Percentiles rank a stretch among this genome's conserved stretches.
These are phyloP conservation scores for Jasminum sambac DNA, from an alignment of 257 asterid species.

Conservation along the genomic window DNA sequence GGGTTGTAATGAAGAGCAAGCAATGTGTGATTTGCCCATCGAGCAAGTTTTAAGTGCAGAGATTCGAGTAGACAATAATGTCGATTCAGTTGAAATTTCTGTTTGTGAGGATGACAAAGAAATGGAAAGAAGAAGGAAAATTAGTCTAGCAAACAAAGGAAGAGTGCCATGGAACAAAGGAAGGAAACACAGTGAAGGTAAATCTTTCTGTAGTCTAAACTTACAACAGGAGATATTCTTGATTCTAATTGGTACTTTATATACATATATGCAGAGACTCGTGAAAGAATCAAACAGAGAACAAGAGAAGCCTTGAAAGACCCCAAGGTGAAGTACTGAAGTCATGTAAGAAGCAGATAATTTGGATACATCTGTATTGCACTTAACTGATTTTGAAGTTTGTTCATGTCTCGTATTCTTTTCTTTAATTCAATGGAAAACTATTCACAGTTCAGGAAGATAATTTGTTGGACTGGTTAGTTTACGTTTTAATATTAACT, in stretches of 20 bases:
- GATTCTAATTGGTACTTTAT: constrained; percentile 17
- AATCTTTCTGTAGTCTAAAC: constrained; percentile 15
- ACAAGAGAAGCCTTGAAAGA: constrained; percentile 91
- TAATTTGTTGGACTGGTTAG: constrained; percentile 8
- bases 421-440: background rate
- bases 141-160: constrained; percentile 67
- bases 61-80: constrained; percentile 12
- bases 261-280: constrained; percentile 57
- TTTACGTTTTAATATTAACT: background rate
- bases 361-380: constrained; percentile 19
- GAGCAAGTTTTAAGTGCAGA: constrained; percentile 31
- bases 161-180: constrained; percentile 95
- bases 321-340: constrained; percentile 99
- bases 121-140: constrained; percentile 37
- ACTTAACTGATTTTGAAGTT: constrained; percentile 13
- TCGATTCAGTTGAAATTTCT: constrained; percentile 14
- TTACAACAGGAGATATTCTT: background rate
- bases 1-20: constrained; percentile 32
- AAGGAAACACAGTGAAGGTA: constrained; percentile 76
- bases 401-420: constrained; percentile 2
- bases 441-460: constrained; percentile 10
- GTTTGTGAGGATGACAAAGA: constrained; percentile 34
- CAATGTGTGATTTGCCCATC: constrained; percentile 19
- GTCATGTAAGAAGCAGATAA: constrained; percentile 82
- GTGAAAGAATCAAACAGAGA: constrained; percentile 63